Conservation (phyloP, 768 basidiomycete species). For the Mycena albidolilacea region DNA sequence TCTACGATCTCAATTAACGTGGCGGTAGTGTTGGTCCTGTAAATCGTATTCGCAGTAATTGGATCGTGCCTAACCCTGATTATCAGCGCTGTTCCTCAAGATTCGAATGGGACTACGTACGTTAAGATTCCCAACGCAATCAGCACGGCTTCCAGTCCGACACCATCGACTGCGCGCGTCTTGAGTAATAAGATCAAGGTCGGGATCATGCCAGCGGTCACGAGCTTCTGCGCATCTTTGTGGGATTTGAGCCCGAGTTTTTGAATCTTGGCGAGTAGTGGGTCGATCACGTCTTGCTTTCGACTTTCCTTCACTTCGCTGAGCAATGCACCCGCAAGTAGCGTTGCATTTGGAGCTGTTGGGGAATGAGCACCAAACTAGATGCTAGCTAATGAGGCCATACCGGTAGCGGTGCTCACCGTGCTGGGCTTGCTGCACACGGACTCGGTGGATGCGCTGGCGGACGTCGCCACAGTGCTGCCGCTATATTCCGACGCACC, state of each 20-base stretch:
- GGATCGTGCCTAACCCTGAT: slow-evolving; percentile 34
- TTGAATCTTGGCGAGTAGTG: slow-evolving; percentile 41
- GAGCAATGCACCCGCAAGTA: slow-evolving; percentile 45
- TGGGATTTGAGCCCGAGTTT: slow-evolving; percentile 39
- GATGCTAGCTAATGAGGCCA: neutral
- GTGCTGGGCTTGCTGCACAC: slow-evolving; percentile 21
- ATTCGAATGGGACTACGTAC: slow-evolving; percentile 26
- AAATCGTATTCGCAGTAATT: slow-evolving; percentile 46
- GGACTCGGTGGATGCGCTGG: slow-evolving; percentile 23
- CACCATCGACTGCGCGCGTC: slow-evolving; percentile 41
- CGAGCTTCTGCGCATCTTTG: slow-evolving; percentile 44
- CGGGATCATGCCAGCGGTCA: slow-evolving; percentile 45
- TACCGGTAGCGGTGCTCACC: slow-evolving; percentile 17
- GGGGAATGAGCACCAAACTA: neutral
- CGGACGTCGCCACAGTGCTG: neutral
- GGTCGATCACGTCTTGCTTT: slow-evolving; percentile 42
- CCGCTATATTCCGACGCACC: slow-evolving; percentile 17
- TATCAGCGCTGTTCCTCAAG: neutral
- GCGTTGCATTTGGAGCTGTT: slow-evolving; percentile 37
- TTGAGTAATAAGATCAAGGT: slow-evolving; percentile 45
- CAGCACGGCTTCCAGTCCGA: slow-evolving; percentile 43
- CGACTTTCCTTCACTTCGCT: slow-evolving; percentile 43
- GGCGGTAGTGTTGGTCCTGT: slow-evolving; percentile 42
- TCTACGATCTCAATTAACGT: slow-evolving; percentile 44
- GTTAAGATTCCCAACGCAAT: slow-evolving; percentile 43